A percentile compares a stretch with the other conserved stretches of the same genome.
Evolutionary conservation across 305 asterid species (phyloP).

Genomic region (Plantago coronopus): DNA sequence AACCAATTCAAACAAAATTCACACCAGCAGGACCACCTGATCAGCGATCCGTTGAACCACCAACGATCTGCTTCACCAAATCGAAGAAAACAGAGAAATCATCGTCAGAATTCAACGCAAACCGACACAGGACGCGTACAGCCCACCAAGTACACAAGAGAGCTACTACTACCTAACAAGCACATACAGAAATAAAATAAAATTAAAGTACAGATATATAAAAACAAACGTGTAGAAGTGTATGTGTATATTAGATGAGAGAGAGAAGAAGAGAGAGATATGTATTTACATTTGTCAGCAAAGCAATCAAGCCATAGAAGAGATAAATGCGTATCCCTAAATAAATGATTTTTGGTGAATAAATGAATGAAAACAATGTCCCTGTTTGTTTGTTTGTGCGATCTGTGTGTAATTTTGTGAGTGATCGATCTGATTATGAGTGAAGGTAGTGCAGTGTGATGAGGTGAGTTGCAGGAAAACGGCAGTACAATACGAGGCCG

Average conservation of each 20-base stretch:
- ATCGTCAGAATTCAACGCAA: slow-evolving; percentile 15
- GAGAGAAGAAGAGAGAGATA: slow-evolving; percentile 15
- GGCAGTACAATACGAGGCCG: no score
- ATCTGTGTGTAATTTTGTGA: neutral
- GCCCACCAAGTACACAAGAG: slow-evolving; percentile 23
- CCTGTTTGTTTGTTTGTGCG: slow-evolving; percentile 18
- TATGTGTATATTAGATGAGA: neutral
- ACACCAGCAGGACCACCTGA: neutral
- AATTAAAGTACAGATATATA: no score
- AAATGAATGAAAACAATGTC: slow-evolving; percentile 15
- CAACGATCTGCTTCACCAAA: slow-evolving; percentile 35
- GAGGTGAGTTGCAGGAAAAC: no score
- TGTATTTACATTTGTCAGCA: slow-evolving; percentile 20
- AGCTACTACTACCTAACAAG: neutral
- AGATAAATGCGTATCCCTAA: slow-evolving; percentile 20
- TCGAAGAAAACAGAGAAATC: slow-evolving; percentile 20
- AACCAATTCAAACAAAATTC: slow-evolving; percentile 18
- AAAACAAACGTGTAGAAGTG: neutral
- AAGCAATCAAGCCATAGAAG: no score
- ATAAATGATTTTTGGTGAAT: slow-evolving; percentile 30
- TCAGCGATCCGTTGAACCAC: slow-evolving; percentile 31
- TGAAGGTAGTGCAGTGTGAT: no score
- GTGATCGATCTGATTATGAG: neutral
- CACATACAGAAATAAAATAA: neutral
- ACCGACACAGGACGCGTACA: slow-evolving; percentile 11